Percentiles rank a stretch among this genome's conserved stretches.
phyloP scores from a whole-genome alignment of 2,329 filamentous ascomycete genomes.

The Iodosphaeria phyllophila region DNA sequence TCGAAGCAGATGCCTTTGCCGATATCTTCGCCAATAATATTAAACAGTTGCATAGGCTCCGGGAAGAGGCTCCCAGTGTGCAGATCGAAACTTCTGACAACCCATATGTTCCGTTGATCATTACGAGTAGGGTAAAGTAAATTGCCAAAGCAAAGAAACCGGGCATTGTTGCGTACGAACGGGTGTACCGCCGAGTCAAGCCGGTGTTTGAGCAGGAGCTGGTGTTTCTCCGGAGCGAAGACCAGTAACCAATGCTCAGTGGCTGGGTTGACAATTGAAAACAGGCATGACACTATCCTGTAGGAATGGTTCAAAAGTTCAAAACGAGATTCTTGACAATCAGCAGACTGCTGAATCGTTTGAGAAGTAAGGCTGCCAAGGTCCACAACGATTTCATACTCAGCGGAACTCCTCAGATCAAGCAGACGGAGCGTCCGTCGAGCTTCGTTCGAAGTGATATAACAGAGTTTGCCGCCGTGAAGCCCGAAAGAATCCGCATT shows the following conservation, averaged over 20 bases:
- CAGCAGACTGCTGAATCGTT: slow-evolving; percentile 16
- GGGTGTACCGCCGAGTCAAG: slow-evolving; percentile 32
- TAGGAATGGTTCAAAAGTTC: slow-evolving; percentile 36
- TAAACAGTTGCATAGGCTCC: slow-evolving; percentile 29
- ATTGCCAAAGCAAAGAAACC: slow-evolving; percentile 49
- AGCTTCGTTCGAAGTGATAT: slow-evolving; percentile 26
- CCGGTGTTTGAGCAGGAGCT: slow-evolving; percentile 20
- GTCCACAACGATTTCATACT: slow-evolving; percentile 35
- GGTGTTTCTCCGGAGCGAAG: slow-evolving; percentile 20
- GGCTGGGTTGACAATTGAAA: slow-evolving; percentile 20
- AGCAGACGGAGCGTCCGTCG: slow-evolving; percentile 31
- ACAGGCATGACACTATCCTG: slow-evolving; percentile 37
- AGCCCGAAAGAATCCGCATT: slow-evolving; percentile 44
- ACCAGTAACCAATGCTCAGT: slow-evolving; percentile 33
- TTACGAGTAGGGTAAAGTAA: slow-evolving; percentile 38
- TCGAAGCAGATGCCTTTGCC: slow-evolving; percentile 55
- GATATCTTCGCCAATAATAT: slow-evolving; percentile 44
- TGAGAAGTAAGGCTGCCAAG: slow-evolving; percentile 21
- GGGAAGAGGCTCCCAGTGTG: slow-evolving; percentile 18
- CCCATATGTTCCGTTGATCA: slow-evolving; percentile 40
- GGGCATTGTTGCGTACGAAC: slow-evolving; percentile 45
- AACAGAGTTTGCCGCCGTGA: slow-evolving; percentile 43
- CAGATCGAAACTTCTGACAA: slow-evolving; percentile 34
- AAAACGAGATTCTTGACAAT: slow-evolving; percentile 23
- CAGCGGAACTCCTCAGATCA: slow-evolving; percentile 30